A percentile compares a stretch with the other conserved stretches of the same genome.
Evolutionary conservation across 2,329 filamentous ascomycete species (phyloP).

Genomic region (Cryphonectria japonica): DNA sequence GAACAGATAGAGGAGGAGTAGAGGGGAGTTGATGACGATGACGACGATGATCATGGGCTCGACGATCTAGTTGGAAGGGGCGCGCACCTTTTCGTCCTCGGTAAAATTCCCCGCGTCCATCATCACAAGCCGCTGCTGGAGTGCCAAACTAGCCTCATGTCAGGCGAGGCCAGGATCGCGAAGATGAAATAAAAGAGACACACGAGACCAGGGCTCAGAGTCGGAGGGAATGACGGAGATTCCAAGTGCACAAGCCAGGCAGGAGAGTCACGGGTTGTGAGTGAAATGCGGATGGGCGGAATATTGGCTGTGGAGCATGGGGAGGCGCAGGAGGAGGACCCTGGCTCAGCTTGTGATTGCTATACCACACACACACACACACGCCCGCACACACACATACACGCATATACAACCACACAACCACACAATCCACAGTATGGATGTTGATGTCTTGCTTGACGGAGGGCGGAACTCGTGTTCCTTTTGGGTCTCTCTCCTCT

Average conservation of each 20-base stretch:
- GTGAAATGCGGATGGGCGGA: constrained; percentile 13
- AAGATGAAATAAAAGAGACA: not conserved
- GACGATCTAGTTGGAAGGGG: constrained; percentile 13
- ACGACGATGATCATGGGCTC: not conserved
- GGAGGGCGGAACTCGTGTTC: not conserved
- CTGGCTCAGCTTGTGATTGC: constrained; percentile 20
- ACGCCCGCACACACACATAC: not conserved
- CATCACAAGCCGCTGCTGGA: constrained; percentile 31
- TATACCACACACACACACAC: constrained; percentile 1
- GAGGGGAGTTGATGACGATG: constrained; percentile 17
- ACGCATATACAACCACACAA: not conserved
- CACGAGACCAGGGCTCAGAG: not conserved
- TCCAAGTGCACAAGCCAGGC: constrained; percentile 20
- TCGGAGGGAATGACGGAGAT: constrained; percentile 17
- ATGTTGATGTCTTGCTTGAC: not conserved
- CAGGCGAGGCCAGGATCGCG: constrained; percentile 18
- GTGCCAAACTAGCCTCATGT: constrained; percentile 24
- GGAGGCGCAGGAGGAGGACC: constrained; percentile 17
- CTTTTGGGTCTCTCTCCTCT: not conserved
- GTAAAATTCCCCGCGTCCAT: constrained; percentile 50
- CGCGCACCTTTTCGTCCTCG: constrained; percentile 56
- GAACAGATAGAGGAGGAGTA: not conserved
- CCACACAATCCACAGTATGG: not conserved
- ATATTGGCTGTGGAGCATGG: constrained; percentile 19
- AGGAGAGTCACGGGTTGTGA: constrained; percentile 21